Conservation (phyloP, 2,329 filamentous ascomycete genomes). For the Phialocephala sp. region DNA sequence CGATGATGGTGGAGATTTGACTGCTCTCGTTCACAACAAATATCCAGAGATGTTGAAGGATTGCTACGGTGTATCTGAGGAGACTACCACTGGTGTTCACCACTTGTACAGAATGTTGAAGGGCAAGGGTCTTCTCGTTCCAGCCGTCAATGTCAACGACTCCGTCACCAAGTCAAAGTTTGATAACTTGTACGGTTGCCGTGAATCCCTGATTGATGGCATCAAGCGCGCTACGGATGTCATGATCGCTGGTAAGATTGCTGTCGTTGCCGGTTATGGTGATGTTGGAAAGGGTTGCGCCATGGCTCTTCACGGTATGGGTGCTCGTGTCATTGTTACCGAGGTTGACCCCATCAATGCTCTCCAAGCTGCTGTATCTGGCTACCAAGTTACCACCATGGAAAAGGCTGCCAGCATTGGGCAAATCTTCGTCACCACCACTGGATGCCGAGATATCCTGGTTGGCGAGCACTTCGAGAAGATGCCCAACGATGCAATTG, state of each 20-base stretch:
- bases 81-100: constrained; percentile 99
- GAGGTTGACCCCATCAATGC: constrained; percentile 99
- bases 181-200: constrained; percentile 99
- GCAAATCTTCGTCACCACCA: constrained; percentile 99
- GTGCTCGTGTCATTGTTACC: constrained; percentile 93
- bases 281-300: constrained; percentile 99
- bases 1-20: constrained; percentile 97
- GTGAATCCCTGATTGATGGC: constrained; percentile 97
- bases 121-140: constrained; percentile 85
- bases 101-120: constrained; percentile 99
- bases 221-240: constrained; percentile 99
- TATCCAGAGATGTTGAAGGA: constrained; percentile 98
- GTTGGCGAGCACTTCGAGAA: constrained; percentile 88
- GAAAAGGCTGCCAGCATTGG: constrained; percentile 87
- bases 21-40: constrained; percentile 94
- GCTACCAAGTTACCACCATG: constrained; percentile 97
- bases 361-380: constrained; percentile 96
- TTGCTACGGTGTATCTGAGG: constrained; percentile 98
- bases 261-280: constrained; percentile 96
- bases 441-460: constrained; percentile 97
- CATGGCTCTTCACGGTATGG: constrained; percentile 94
- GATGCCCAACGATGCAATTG: constrained; percentile 98
- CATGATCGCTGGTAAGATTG: constrained; percentile 99
- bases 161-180: constrained; percentile 99
- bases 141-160: constrained; percentile 99